phyloP scores from a whole-genome alignment of 2,329 filamentous ascomycete genomes.

The Bipolaris victoriae region DNA sequence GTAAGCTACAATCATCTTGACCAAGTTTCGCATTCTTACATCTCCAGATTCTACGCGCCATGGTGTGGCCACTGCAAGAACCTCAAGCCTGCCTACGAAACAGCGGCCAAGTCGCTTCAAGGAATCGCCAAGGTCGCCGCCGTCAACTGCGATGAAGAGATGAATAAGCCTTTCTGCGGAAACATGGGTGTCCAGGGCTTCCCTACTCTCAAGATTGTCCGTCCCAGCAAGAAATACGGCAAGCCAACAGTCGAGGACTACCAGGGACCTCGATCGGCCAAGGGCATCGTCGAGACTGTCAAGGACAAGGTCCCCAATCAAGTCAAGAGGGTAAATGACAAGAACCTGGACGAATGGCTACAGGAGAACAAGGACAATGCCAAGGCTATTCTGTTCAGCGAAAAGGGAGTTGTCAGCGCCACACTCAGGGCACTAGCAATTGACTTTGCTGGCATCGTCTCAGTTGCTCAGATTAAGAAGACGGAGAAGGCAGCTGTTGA shows the following conservation, averaged over 20 bases:
- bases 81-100: conserved; percentile 94
- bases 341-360: conserved; percentile 78
- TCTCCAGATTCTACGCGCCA: conserved; percentile 87
- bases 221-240: conserved; percentile 79
- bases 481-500: conserved; percentile 76
- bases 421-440: conserved; percentile 84
- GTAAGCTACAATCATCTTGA: conserved; percentile 32
- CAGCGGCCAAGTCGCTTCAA: conserved; percentile 85
- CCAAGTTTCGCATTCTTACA: conserved; percentile 10
- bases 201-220: conserved; percentile 92
- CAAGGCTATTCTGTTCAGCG: conserved; percentile 90
- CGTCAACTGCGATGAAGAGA: conserved; percentile 91
- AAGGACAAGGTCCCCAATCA: conserved; percentile 90
- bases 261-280: conserved; percentile 80
- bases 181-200: conserved; percentile 90
- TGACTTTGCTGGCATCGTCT: conserved; percentile 82
- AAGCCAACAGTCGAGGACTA: conserved; percentile 90
- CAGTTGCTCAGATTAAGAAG: conserved; percentile 80
- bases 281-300: conserved; percentile 84
- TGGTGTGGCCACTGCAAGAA: conserved; percentile 98
- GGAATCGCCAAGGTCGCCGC: conserved; percentile 94
- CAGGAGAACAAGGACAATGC: conserved; percentile 68
- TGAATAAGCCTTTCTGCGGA: conserved; percentile 87
- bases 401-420: conserved; percentile 87
- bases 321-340: conserved; percentile 80